Evolutionary conservation across 768 basidiomycete genomes (phyloP).

Genomic region (Cystobasidium onofrii): DNA sequence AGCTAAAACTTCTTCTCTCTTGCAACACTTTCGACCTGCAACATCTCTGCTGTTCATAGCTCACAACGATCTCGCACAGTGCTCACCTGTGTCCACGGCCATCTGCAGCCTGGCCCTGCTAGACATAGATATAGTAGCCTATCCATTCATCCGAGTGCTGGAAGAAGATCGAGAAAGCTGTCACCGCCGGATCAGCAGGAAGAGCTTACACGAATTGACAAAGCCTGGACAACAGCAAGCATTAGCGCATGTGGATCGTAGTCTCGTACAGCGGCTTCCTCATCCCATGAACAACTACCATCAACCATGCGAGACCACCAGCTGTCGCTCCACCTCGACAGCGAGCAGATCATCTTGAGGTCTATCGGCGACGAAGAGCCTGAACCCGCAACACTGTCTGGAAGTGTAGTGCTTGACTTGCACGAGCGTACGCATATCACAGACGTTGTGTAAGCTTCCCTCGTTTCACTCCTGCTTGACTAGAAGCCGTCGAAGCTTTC

Average conservation of each 20-base stretch:
- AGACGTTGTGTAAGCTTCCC: conserved; percentile 39
- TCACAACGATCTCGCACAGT: no score
- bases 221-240: no score
- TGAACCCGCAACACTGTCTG: conserved; percentile 70
- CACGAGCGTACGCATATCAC: conserved; percentile 64
- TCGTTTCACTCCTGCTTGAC: neutral
- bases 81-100: no score
- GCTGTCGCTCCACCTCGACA: conserved; percentile 68
- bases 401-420: conserved; percentile 70
- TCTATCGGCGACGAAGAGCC: conserved; percentile 70
- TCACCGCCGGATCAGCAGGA: no score
- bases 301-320: conserved; percentile 32
- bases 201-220: no score
- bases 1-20: no score
- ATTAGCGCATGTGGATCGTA: neutral
- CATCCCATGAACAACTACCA: neutral
- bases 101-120: no score
- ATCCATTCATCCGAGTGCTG: neutral
- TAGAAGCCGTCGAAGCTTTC: neutral
- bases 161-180: neutral
- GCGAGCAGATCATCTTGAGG: conserved; percentile 61
- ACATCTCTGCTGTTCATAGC: no score
- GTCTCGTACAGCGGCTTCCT: neutral
- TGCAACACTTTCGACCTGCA: no score
- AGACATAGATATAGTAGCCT: no score